These are phyloP conservation scores for Sungouiozyma intestinalis DNA, from an alignment of 805 yeast species.

Conservation along the genomic window DNA sequence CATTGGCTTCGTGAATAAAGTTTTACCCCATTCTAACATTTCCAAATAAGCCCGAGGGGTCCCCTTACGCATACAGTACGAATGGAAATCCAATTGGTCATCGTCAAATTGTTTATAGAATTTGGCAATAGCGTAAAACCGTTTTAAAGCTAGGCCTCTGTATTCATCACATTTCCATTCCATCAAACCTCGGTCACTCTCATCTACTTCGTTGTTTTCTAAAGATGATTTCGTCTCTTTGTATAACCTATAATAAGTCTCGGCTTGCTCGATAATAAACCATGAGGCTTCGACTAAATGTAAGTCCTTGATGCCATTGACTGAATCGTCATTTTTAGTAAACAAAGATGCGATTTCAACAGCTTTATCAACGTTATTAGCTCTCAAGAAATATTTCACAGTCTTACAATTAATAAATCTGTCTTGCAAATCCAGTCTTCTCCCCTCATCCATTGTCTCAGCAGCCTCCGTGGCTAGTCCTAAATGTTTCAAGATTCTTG, in stretches of 20 bases:
- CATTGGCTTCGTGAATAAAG: slow-evolving; percentile 56
- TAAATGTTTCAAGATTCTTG: slow-evolving; percentile 63
- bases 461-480: slow-evolving; percentile 58
- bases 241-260: slow-evolving; percentile 60
- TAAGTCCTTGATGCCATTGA: slow-evolving; percentile 79
- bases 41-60: slow-evolving; percentile 76
- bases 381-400: slow-evolving; percentile 72
- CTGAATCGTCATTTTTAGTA: slow-evolving; percentile 72
- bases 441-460: slow-evolving; percentile 54
- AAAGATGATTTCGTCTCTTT: slow-evolving; percentile 17
- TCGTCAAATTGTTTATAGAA: slow-evolving; percentile 60
- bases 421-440: slow-evolving; percentile 76
- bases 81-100: slow-evolving; percentile 93
- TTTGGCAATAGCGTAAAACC: slow-evolving; percentile 56
- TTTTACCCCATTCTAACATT: slow-evolving; percentile 75
- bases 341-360: slow-evolving; percentile 64
- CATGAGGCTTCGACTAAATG: slow-evolving; percentile 87
- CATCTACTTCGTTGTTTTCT: slow-evolving; percentile 5
- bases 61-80: slow-evolving; percentile 82
- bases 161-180: slow-evolving; percentile 36
- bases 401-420: slow-evolving; percentile 84
- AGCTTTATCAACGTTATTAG: slow-evolving; percentile 65
- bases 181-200: slow-evolving; percentile 6
- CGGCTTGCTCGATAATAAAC: slow-evolving; percentile 80
- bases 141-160: slow-evolving; percentile 68